Base-by-base conservation (phyloP, 305 asterid species). In the Fraxinus velutina region DNA sequence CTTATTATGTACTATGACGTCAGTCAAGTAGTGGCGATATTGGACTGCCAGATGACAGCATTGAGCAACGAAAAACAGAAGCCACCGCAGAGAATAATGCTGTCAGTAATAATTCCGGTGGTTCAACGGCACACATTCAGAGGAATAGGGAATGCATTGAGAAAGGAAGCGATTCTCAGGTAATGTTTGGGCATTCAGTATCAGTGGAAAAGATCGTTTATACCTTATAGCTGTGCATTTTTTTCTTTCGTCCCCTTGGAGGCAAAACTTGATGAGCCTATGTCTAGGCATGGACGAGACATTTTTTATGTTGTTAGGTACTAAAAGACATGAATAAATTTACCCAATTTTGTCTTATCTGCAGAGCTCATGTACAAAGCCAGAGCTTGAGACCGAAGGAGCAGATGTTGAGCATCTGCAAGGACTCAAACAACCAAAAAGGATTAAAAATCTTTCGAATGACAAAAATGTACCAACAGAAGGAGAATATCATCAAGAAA, bases 121-220 rank as follows among this genome's bases (percentile, higher is more conserved):
- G 88, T 52, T 84, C 86, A 76, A 82, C 77, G 80, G 90, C 86
- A 29, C 79, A 88, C 66, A 33, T 89, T 75, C 87, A 83, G 87
- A 89, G 88, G 77, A 89, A 87, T 50, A 81, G 86, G 70, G 92
- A 91, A 82, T 83, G 86, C 83, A 74, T 88, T 64, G 90, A 88
- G 80, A 91, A 91, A 90, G 97, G 95, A 85, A 92, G 90, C 73
- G 97, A 94, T 86, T 91, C 92, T 84, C 98, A 92, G 98, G 98
- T 95, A 80, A 21, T 62, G 33, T 62, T 62, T 9, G 4, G n/a
- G 72, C 33, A 22, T 22, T 62, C 6, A 7, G 32, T 8, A 62
- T 22, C 33, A 22, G 30, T 7, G 71, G 32, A 62, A 8, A 12
- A 21, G 33, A 62, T 62, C 71, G 33, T 22, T 62, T 62, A 2